These are phyloP conservation scores for Effrenium voratum DNA, from an alignment of 73 alveolate genomes.

Conservation along the genomic window DNA sequence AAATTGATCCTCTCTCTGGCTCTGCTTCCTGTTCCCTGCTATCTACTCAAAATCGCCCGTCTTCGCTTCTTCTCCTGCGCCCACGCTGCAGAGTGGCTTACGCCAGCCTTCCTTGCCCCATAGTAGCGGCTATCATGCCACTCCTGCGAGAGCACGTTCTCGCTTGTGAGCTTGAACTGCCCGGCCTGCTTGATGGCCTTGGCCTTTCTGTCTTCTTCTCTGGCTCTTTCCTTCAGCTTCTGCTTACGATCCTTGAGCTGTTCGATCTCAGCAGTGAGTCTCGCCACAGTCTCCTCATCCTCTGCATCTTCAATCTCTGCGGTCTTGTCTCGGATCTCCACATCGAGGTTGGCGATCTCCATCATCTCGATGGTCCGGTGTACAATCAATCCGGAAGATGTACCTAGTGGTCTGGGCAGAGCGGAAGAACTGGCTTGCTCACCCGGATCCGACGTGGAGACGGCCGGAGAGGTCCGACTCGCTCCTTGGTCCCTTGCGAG, in stretches of 20 bases:
- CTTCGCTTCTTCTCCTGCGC: constrained; percentile 30
- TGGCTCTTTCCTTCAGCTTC: background rate
- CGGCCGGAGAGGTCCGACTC: constrained; percentile 34
- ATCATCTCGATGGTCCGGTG: constrained; percentile 46
- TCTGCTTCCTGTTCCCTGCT: background rate
- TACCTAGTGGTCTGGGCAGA: background rate
- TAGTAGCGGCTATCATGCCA: constrained; percentile 48
- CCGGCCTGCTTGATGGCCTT: background rate
- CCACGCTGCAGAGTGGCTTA: constrained; percentile 39
- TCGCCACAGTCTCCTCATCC: background rate
- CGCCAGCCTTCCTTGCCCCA: background rate
- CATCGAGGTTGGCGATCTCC: constrained; percentile 23
- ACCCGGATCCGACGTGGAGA: too few species aligned
- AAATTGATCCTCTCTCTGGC: background rate
- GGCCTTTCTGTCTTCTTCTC: background rate
- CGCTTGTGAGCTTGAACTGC: background rate
- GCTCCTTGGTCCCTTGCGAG: background rate
- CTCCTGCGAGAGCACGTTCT: background rate
- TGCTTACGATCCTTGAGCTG: background rate
- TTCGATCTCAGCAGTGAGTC: background rate
- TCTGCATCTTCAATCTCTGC: background rate
- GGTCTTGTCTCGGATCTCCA: constrained; percentile 15
- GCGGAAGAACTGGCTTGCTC: background rate
- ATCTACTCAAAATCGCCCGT: background rate
- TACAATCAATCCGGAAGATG: background rate